Base-by-base conservation (phyloP, 31 red algal genomes). In the Asparagopsis taxiformis region DNA sequence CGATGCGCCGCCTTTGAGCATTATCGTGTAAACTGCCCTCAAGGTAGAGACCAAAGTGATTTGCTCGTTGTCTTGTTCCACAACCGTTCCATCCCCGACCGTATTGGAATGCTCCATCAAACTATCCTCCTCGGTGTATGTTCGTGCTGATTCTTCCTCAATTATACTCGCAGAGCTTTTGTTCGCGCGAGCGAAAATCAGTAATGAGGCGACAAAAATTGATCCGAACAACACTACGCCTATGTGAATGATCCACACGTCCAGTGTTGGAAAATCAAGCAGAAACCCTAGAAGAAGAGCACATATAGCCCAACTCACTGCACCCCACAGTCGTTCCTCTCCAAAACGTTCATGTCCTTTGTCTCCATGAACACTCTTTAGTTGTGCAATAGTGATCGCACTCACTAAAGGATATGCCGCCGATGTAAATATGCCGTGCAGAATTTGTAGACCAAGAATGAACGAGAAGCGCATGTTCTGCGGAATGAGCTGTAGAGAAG, bases 241-340 rank as follows among this genome's bases (percentile, higher is more conserved):
- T 22, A 78, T 17, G 34, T 87, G 69, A 0, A 87, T 65, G 31
- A 62, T 34, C 20, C 34, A 41, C 59, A 87, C 64, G 26, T 43
- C 46, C 1, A 56, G 44, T 65, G 48, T 23, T 56, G 41, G 35
- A 21, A 77, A 38, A 55, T 92, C 89, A 31, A 92, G 72, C 16
- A 78, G 35, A 15, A 79, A 26, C 3, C 89, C 89, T 24, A 79
- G 64, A 15, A 68, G 39, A 33, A 84, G 49, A 22, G 72, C 46
- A 0, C 50, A 44, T 1, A 59, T 41, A 15, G 79, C 89, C 89
- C 89, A 92, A 50, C 89, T 92, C 33, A 80, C 34, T 0, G 89
- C 78, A 6, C 89, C 89, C 73, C 79, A 92, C 38, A 85, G 9
- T 33, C 89, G 72, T 43, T 92, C 89, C 36, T 74, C 53, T 3